These are phyloP conservation scores for Backusella tarrabulga DNA, from an alignment of 192 early-diverging fungal species.

Conservation along the genomic window DNA sequence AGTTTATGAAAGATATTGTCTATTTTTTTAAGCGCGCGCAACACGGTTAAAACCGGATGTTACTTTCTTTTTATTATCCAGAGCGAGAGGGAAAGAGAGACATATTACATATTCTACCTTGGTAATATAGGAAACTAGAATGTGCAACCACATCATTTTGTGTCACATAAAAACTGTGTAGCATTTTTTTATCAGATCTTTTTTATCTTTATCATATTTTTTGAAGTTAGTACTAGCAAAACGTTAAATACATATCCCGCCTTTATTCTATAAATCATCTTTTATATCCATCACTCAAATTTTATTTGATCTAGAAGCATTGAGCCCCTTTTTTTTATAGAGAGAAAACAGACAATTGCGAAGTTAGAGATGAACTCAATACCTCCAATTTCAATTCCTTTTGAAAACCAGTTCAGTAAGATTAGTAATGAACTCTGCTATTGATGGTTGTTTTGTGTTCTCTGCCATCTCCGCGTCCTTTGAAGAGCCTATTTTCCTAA, in stretches of 20 bases:
- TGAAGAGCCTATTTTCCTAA: background rate
- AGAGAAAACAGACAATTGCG: background rate
- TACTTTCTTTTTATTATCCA: background rate
- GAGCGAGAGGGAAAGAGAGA: no score
- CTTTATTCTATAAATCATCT: background rate
- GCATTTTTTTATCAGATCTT: constrained; percentile 2
- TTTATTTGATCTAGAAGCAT: background rate
- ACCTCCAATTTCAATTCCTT: background rate
- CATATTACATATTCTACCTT: background rate
- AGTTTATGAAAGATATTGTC: background rate
- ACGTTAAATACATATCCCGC: background rate
- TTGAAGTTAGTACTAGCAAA: background rate
- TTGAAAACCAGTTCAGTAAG: background rate
- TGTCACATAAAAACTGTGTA: background rate
- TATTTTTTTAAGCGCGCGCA: background rate
- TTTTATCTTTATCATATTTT: background rate
- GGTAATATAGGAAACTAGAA: background rate
- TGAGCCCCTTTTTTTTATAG: background rate
- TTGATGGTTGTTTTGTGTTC: background rate
- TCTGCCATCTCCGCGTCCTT: background rate
- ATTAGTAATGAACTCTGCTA: background rate
- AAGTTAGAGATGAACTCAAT: background rate
- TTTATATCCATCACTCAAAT: background rate
- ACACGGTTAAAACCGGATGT: background rate
- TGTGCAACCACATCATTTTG: background rate